Evolutionary conservation across 768 basidiomycete species (phyloP).

Genomic region (Astraeus odoratus): DNA sequence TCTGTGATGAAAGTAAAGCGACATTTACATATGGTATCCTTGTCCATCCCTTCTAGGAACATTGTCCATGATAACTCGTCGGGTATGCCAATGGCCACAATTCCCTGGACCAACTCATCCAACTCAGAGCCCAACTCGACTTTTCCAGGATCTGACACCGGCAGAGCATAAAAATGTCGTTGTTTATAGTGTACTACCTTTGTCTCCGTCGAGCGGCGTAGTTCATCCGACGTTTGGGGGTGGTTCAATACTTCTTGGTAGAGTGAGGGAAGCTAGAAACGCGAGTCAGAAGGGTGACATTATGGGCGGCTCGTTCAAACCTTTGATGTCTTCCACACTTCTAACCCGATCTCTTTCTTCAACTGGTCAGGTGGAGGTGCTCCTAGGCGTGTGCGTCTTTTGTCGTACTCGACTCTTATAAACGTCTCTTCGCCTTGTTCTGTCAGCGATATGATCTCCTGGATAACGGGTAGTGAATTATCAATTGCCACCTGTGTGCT

Average conservation of each 20-base stretch:
- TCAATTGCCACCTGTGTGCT: conserved; percentile 56
- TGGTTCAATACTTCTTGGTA: conserved; percentile 82
- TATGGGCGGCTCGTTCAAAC: conserved; percentile 28
- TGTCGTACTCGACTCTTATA: conserved; percentile 65
- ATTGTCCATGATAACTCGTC: conserved; percentile 82
- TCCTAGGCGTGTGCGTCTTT: conserved; percentile 70
- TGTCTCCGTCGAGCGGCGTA: conserved; percentile 71
- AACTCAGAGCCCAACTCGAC: conserved; percentile 49
- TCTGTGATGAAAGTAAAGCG: conserved; percentile 3
- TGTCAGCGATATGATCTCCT: conserved; percentile 60
- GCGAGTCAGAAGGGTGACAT: conserved; percentile 7
- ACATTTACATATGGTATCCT: conserved; percentile 53
- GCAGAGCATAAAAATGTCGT: conserved; percentile 54
- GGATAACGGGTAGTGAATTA: conserved; percentile 61
- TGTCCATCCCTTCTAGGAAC: conserved; percentile 69
- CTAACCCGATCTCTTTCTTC: conserved; percentile 56
- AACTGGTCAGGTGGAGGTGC: conserved; percentile 53
- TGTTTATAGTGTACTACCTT: conserved; percentile 66
- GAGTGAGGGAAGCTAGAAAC: conserved; percentile 54
- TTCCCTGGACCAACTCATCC: conserved; percentile 65
- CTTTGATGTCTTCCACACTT: conserved; percentile 55
- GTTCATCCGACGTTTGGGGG: conserved; percentile 66
- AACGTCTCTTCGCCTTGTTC: conserved; percentile 57
- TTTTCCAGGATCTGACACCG: conserved; percentile 39
- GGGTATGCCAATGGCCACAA: conserved; percentile 65